phyloP scores from a whole-genome alignment of 805 yeast species.

The Starmerella roubikii region DNA sequence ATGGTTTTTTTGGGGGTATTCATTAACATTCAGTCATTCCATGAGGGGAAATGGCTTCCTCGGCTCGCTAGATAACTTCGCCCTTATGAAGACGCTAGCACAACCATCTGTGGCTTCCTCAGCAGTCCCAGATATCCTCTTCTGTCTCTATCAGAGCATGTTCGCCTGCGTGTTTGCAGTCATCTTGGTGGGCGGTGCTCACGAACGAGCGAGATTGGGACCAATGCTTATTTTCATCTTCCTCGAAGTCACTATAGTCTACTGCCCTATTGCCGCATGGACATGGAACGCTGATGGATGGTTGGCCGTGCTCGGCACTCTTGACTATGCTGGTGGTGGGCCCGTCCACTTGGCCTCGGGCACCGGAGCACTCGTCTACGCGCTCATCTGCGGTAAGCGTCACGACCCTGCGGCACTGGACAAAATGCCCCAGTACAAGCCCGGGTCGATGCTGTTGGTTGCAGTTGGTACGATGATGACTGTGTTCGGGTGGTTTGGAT shows the following conservation, averaged over 20 bases:
- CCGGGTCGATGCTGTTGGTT: constrained; percentile 81
- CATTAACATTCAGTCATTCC: constrained; percentile 66
- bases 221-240: constrained; percentile 94
- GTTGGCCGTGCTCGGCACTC: constrained; percentile 68
- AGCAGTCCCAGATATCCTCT: constrained; percentile 74
- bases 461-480: constrained; percentile 87
- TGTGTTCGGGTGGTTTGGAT: constrained; percentile 99
- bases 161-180: constrained; percentile 89
- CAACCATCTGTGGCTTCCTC: constrained; percentile 51
- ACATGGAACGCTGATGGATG: constrained; percentile 94
- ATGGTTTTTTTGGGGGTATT: constrained; percentile 98
- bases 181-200: constrained; percentile 94
- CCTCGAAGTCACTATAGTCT: constrained; percentile 88
- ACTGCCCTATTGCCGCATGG: constrained; percentile 95
- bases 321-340: constrained; percentile 98
- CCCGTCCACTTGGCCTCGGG: constrained; percentile 96
- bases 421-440: constrained; percentile 70
- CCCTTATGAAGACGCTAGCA: constrained; percentile 69
- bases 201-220: constrained; percentile 90
- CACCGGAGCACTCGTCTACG: constrained; percentile 87
- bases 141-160: constrained; percentile 90
- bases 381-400: constrained; percentile 84
- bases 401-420: constrained; percentile 54
- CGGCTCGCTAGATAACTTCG: constrained; percentile 72
- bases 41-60: constrained; percentile 57